These are phyloP conservation scores for Candida bentonensis DNA, from an alignment of 805 yeast species.

Conservation along the genomic window DNA sequence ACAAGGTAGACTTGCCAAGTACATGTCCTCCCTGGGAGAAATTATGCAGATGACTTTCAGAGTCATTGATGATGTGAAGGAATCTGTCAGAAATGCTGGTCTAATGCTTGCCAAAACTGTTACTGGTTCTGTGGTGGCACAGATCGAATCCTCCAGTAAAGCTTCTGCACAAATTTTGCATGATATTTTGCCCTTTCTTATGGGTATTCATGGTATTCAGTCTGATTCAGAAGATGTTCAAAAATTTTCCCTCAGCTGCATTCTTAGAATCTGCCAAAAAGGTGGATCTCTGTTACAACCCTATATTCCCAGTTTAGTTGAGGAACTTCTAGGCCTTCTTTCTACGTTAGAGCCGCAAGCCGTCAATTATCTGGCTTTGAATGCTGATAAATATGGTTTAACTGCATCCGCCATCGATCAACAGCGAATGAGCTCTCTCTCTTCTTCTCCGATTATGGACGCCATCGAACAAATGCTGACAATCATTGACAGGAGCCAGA, in stretches of 20 bases:
- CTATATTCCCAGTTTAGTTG: conserved; percentile 53
- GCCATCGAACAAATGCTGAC: conserved; percentile 62
- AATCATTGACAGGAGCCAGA: conserved; percentile 35
- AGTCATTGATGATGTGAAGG: conserved; percentile 86
- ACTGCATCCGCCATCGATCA: conserved; percentile 63
- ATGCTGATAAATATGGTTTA: conserved; percentile 78
- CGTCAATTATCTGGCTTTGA: conserved; percentile 68
- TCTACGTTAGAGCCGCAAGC: conserved; percentile 87
- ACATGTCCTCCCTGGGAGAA: conserved; percentile 27
- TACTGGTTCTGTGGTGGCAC: conserved; percentile 6
- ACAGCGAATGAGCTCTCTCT: conserved; percentile 55
- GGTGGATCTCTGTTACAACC: conserved; percentile 44
- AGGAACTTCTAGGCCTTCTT: conserved; percentile 56
- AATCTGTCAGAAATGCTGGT: conserved; percentile 79
- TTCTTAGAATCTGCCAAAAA: conserved; percentile 55
- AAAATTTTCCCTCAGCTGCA: conserved; percentile 59
- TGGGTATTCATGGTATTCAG: conserved; percentile 65
- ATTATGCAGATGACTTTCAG: conserved; percentile 86
- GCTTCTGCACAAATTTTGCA: conserved; percentile 35
- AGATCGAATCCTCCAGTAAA: conserved; percentile 36
- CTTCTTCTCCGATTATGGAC: conserved; percentile 79
- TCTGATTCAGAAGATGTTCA: conserved; percentile 81
- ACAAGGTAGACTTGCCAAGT: conserved; percentile 42
- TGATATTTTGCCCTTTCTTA: conserved; percentile 59
- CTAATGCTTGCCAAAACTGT: conserved; percentile 43